Base-by-base conservation (phyloP, 805 yeast species). In the Torulaspora delbrueckii region DNA sequence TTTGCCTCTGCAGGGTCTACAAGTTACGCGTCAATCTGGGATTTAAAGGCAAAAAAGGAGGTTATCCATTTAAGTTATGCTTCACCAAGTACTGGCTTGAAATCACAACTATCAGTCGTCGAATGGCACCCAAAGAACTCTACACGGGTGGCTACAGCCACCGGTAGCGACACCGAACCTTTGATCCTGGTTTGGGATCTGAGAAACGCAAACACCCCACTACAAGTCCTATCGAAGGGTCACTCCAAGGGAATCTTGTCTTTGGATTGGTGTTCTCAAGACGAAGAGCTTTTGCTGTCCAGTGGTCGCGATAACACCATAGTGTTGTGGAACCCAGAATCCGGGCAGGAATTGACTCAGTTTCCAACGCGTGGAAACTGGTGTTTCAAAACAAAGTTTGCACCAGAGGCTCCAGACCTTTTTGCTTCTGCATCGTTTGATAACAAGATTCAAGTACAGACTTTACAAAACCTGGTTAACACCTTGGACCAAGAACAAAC, bases 51-150 rank as follows among this genome's bases (percentile, higher is more conserved):
- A 33, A 84, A 82, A 62, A 79, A 87, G 59, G 97, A 91, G 68
- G 96, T 91, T 19, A 71, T 93, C 50, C 96, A 88, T 65, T 74
- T 93, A 62, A 77, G 81, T 46, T 86, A 87, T 65, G 71, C 81
- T 18, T 80, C 83, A 6, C 69, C 78, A 9, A 56, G 63, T 16
- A 64, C 73, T 3, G 68, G 71, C 12, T 63, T 72, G 24, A 77
- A 84, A 59, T 83, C 89, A 19, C 83, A 82, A 45, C 75, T 91
- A 41, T 80, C 95, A 28, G 76, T 78, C 49, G 95, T 93, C 10
- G 88, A 84, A 47, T 93, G 99, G 99, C 97, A 93, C 66, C 99
- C 99, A 46, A 69, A 76, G 36, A 83, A 82, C 68, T 80, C 91
- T 47, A 91, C 98, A 12, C 84, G 80, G 62, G 77, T 93, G 48